Percentiles rank a stretch among this genome's conserved stretches.
These are phyloP conservation scores for Fusarium decemcellulare DNA, from an alignment of 2,329 filamentous ascomycete species.

Conservation along the genomic window DNA sequence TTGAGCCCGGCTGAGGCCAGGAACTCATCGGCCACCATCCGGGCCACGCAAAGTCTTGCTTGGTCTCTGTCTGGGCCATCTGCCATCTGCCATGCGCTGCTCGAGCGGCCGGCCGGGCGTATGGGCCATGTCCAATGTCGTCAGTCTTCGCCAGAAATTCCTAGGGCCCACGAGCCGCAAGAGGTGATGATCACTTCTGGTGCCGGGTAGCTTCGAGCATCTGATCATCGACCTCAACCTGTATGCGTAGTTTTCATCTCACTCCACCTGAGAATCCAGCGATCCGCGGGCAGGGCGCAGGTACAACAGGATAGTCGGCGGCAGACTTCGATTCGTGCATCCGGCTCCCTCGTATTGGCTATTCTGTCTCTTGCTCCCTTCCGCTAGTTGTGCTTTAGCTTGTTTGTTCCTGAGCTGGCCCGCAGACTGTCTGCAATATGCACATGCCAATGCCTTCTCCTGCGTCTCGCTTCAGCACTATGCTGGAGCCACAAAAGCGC, in stretches of 20 bases:
- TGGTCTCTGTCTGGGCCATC: not conserved
- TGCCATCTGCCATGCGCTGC: slow-evolving; percentile 5
- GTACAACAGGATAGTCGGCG: slow-evolving; percentile 12
- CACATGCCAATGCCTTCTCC: slow-evolving; percentile 40
- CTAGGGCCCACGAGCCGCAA: not conserved
- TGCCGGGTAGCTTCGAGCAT: slow-evolving; percentile 28
- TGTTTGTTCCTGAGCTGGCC: slow-evolving; percentile 42
- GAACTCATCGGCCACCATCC: slow-evolving; percentile 18
- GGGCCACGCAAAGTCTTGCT: slow-evolving; percentile 2
- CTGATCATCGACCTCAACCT: not conserved
- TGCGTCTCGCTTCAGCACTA: slow-evolving; percentile 47
- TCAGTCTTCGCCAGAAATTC: slow-evolving; percentile 19
- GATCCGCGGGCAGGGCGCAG: slow-evolving; percentile 22
- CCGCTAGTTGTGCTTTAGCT: slow-evolving; percentile 34
- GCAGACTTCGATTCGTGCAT: slow-evolving; percentile 14
- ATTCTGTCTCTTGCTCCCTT: slow-evolving; percentile 23
- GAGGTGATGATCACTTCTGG: slow-evolving; percentile 12
- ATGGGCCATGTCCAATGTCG: slow-evolving; percentile 8
- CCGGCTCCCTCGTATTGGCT: slow-evolving; percentile 32
- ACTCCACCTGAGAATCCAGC: not conserved
- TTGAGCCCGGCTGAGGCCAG: slow-evolving; percentile 10
- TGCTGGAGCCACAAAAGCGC: slow-evolving; percentile 27
- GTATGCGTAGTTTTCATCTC: not conserved
- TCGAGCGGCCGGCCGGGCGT: not conserved
- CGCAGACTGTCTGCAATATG: slow-evolving; percentile 40